Evolutionary conservation across 148 eudicot genomes (phyloP).

Genomic region (Bassia scoparia): DNA sequence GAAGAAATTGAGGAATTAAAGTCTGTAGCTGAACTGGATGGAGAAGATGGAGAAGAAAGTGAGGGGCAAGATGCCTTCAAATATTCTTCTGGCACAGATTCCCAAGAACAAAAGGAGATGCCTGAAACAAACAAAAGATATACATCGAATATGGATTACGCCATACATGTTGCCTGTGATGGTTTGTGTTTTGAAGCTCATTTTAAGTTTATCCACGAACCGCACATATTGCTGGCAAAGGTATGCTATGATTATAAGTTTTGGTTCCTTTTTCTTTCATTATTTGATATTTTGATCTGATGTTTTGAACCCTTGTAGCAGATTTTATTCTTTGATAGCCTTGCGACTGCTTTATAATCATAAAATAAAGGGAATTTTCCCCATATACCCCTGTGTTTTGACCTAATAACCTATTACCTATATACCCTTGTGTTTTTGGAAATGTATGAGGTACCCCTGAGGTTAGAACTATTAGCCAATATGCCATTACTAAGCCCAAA

Average conservation of each 20-base stretch:
- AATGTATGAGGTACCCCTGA: too few relatives aligned
- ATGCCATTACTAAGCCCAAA: too few relatives aligned
- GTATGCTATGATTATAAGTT: conserved; percentile 30
- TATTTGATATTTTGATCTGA: too few relatives aligned
- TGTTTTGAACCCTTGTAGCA: too few relatives aligned
- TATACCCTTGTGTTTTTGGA: too few relatives aligned
- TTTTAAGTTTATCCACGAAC: conserved; percentile 54
- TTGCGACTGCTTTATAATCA: too few relatives aligned
- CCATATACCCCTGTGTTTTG: too few relatives aligned
- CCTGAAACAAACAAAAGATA: conserved; percentile 19
- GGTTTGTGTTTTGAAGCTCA: conserved; percentile 60
- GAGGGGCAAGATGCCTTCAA: conserved; percentile 21
- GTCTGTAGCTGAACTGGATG: conserved; percentile 24
- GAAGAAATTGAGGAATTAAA: conserved; percentile 39
- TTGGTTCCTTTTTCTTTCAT: not conserved
- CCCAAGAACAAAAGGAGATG: conserved; percentile 25
- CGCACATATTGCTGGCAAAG: conserved; percentile 79
- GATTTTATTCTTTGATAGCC: too few relatives aligned
- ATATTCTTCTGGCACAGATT: conserved; percentile 25
- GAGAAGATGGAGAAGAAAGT: conserved; percentile 29
- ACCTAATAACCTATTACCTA: too few relatives aligned
- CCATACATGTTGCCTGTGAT: conserved; percentile 32
- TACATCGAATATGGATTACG: conserved; percentile 25
- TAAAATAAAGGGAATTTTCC: too few relatives aligned
- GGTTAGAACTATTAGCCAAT: too few relatives aligned